Evolutionary conservation across 75 land plant genomes (phyloP).

Genomic region (Picea glauca): DNA sequence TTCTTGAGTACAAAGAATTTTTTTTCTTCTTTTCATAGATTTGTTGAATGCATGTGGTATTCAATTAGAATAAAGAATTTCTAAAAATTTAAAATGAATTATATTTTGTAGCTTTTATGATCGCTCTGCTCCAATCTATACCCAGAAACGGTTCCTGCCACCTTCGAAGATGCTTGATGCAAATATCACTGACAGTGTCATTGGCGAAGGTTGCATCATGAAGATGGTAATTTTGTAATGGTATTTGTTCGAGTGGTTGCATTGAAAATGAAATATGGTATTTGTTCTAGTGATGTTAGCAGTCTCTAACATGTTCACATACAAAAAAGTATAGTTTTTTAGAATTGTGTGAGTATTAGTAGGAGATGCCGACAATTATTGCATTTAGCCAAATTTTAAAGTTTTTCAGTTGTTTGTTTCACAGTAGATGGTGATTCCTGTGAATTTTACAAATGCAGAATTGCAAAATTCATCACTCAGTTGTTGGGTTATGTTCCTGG

Average conservation of each 20-base stretch:
- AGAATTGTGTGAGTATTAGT: background rate
- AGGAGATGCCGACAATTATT: background rate
- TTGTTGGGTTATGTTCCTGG: constrained; percentile 64
- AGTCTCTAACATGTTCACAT: background rate
- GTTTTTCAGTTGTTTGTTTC: background rate
- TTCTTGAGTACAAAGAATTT: constrained; percentile 1
- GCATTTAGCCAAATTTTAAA: background rate
- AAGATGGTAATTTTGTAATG: constrained; percentile 32
- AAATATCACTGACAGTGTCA: constrained; percentile 61
- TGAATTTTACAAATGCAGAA: constrained; percentile 31
- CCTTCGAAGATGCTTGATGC: constrained; percentile 71
- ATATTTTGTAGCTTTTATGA: constrained; percentile 65
- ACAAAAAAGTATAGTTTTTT: background rate
- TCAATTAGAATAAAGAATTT: background rate
- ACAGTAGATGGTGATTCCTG: background rate
- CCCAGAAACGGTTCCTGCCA: constrained; percentile 74
- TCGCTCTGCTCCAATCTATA: constrained; percentile 63
- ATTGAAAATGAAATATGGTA: background rate
- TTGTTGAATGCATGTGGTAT: background rate
- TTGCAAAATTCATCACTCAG: constrained; percentile 63
- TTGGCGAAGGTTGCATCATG: constrained; percentile 86
- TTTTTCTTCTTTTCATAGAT: background rate
- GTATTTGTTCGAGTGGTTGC: background rate
- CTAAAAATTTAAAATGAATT: background rate
- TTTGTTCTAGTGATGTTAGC: background rate